Percentiles rank a stretch among this genome's conserved stretches.
phyloP scores from a whole-genome alignment of 768 basidiomycete genomes.

The Wakefieldia striispora region DNA sequence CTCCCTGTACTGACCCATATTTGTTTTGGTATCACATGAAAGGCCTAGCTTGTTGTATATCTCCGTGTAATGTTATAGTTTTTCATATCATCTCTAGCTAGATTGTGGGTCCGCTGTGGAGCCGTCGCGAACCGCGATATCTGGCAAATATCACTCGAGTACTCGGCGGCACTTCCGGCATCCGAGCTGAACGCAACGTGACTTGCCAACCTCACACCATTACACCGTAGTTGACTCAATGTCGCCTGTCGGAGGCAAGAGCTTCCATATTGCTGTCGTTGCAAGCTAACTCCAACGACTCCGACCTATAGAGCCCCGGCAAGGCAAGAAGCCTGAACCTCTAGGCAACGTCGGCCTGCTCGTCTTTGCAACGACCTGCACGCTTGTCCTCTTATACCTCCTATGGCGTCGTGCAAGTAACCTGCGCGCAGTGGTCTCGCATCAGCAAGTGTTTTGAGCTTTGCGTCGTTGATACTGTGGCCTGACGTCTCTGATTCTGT shows the following conservation, averaged over 20 bases:
- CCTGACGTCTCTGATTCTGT: neutral
- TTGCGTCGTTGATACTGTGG: neutral
- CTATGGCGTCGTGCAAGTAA: slow-evolving; percentile 61
- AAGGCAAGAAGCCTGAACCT: slow-evolving; percentile 61
- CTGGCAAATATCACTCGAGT: no score
- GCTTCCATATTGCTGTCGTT: neutral
- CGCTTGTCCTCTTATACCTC: slow-evolving; percentile 55
- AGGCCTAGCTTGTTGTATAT: slow-evolving; percentile 6
- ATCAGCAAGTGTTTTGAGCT: slow-evolving; percentile 44
- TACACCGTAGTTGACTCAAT: slow-evolving; percentile 9
- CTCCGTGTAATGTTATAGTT: slow-evolving; percentile 5
- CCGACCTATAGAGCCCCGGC: slow-evolving; percentile 48
- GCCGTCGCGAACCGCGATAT: no score
- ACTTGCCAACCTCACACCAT: neutral
- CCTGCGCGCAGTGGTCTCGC: slow-evolving; percentile 57
- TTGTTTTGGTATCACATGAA: slow-evolving; percentile 7
- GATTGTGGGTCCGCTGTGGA: neutral
- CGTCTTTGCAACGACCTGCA: slow-evolving; percentile 56
- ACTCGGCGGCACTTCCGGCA: no score
- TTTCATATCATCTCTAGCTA: slow-evolving; percentile 4
- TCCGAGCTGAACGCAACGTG: no score
- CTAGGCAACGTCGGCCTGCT: slow-evolving; percentile 55
- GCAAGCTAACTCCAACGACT: neutral
- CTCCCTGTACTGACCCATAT: slow-evolving; percentile 6
- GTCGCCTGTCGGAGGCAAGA: slow-evolving; percentile 25